A percentile compares a stretch with the other conserved stretches of the same genome.
Evolutionary conservation across 805 yeast species (phyloP).

Genomic region (Suhomyces xylopsoci): DNA sequence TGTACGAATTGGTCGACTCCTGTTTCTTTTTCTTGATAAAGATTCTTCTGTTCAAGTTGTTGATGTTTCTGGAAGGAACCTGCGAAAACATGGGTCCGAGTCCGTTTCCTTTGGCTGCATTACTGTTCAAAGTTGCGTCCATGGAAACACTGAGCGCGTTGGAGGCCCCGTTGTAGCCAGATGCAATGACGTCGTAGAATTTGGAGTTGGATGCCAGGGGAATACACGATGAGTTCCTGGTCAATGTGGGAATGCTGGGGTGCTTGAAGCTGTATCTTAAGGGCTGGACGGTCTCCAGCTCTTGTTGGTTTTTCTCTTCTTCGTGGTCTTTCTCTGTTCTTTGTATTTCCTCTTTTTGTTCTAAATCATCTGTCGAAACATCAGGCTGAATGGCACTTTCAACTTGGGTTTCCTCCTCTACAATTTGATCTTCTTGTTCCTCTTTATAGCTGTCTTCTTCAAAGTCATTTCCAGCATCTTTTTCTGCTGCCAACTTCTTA

Average conservation of each 20-base stretch:
- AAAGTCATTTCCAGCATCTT: slow-evolving; percentile 7
- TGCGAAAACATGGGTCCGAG: slow-evolving; percentile 58
- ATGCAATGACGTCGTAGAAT: slow-evolving; percentile 43
- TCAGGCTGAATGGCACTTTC: background rate
- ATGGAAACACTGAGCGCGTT: slow-evolving; percentile 39
- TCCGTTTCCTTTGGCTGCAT: slow-evolving; percentile 45
- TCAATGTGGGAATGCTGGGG: slow-evolving; percentile 26
- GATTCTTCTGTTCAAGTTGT: slow-evolving; percentile 46
- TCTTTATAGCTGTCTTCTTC: slow-evolving; percentile 9
- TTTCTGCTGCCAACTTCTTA: slow-evolving; percentile 3
- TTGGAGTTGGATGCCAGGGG: slow-evolving; percentile 36
- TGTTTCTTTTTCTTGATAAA: slow-evolving; percentile 38
- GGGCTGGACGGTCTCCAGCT: slow-evolving; percentile 1
- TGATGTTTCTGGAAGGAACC: slow-evolving; percentile 52
- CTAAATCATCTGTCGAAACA: background rate
- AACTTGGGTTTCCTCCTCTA: background rate
- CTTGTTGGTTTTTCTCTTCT: slow-evolving; percentile 16
- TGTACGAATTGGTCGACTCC: slow-evolving; percentile 8
- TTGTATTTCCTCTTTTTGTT: background rate
- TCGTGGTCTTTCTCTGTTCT: slow-evolving; percentile 2
- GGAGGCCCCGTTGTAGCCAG: slow-evolving; percentile 45
- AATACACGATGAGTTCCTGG: slow-evolving; percentile 39
- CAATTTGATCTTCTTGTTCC: slow-evolving; percentile 9
- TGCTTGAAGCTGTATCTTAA: slow-evolving; percentile 20
- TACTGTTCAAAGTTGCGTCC: slow-evolving; percentile 38